Evolutionary conservation across 805 yeast genomes (phyloP).

Genomic region (Lipomyces sp.): DNA sequence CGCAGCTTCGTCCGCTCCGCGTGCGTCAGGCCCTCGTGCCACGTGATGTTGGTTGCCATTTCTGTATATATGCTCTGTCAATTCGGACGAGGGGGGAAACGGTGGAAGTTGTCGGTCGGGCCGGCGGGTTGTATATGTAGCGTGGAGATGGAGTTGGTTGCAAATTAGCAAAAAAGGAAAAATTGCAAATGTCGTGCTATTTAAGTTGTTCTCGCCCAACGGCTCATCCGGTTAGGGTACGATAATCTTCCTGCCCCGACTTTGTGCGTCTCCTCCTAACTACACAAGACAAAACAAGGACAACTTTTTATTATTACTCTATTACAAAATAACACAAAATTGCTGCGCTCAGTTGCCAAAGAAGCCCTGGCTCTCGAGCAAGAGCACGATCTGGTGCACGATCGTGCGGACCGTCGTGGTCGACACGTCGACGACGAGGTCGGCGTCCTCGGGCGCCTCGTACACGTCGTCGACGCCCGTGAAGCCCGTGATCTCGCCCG

Average conservation of each 20-base stretch:
- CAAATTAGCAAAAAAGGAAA: too few relatives aligned
- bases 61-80: slow-evolving; percentile 6
- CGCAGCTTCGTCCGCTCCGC: slow-evolving; percentile 70
- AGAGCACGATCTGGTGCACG: slow-evolving; percentile 67
- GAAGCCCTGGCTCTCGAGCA: slow-evolving; percentile 80
- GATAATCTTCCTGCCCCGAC: too few relatives aligned
- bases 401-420: slow-evolving; percentile 62
- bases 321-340: background rate
- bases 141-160: too few relatives aligned
- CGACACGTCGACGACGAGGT: slow-evolving; percentile 53
- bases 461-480: slow-evolving; percentile 49
- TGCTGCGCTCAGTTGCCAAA: slow-evolving; percentile 50
- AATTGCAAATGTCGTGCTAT: too few relatives aligned
- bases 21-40: slow-evolving; percentile 88
- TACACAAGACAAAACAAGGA: background rate
- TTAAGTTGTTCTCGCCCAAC: too few relatives aligned
- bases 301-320: background rate
- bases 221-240: too few relatives aligned
- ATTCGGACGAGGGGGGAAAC: background rate
- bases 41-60: slow-evolving; percentile 95
- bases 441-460: slow-evolving; percentile 52
- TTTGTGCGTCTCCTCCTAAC: too few relatives aligned
- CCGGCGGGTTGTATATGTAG: too few relatives aligned
- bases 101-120: background rate
- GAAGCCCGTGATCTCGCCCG: slow-evolving; percentile 48